phyloP scores from a whole-genome alignment of 805 yeast species.

The Wickerhamiella alocasiicola region DNA sequence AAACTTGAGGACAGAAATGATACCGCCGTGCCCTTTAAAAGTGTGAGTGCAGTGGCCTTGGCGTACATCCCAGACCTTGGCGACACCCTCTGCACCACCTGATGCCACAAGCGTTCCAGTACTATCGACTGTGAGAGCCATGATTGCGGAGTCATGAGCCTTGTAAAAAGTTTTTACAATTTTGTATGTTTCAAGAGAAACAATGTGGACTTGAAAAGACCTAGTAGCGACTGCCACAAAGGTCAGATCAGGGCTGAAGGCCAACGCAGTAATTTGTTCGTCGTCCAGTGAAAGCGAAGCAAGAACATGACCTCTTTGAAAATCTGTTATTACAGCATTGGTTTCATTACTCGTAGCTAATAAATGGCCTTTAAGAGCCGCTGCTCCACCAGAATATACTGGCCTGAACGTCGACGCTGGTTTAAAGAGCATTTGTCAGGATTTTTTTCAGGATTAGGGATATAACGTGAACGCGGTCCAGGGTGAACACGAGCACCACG shows the following conservation, averaged over 20 bases:
- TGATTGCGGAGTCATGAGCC: slow-evolving; percentile 60
- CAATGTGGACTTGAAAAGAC: slow-evolving; percentile 68
- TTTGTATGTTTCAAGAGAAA: slow-evolving; percentile 24
- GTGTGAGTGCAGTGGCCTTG: slow-evolving; percentile 83
- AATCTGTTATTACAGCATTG: slow-evolving; percentile 57
- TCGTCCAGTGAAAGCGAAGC: slow-evolving; percentile 75
- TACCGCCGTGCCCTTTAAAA: slow-evolving; percentile 85
- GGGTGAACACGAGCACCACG: too few species aligned
- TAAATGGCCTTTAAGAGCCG: slow-evolving; percentile 47
- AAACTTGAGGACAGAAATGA: slow-evolving; percentile 64
- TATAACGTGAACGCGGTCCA: too few species aligned
- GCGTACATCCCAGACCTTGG: slow-evolving; percentile 83
- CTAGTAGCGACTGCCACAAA: slow-evolving; percentile 65
- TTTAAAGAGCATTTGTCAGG: slow-evolving; percentile 18
- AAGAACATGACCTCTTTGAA: slow-evolving; percentile 43
- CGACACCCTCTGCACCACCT: slow-evolving; percentile 90
- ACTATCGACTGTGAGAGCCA: slow-evolving; percentile 60
- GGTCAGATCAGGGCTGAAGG: slow-evolving; percentile 63
- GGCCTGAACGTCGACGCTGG: slow-evolving; percentile 42
- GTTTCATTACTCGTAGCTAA: slow-evolving; percentile 74
- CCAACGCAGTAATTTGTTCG: slow-evolving; percentile 60
- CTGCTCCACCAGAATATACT: slow-evolving; percentile 78
- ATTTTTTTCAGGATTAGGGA: neutral
- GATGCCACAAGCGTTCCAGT: slow-evolving; percentile 81
- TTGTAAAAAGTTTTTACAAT: slow-evolving; percentile 21